Conservation (phyloP, 768 basidiomycete genomes). For the Fomitopsis pulvina region DNA sequence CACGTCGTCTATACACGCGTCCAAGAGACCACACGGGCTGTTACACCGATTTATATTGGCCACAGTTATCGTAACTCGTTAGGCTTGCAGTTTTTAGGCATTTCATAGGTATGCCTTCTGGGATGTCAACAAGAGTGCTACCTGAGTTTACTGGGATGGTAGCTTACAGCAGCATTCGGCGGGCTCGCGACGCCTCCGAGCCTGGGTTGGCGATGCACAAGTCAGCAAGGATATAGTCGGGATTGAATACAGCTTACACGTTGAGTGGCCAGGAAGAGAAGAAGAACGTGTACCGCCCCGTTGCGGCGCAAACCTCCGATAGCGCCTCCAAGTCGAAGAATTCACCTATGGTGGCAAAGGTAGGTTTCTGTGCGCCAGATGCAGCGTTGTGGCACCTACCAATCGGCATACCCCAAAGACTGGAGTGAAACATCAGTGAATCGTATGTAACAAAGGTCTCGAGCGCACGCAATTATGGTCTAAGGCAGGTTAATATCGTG, state of each 20-base stretch:
- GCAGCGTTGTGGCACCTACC: slow-evolving; percentile 34
- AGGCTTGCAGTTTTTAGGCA: neutral
- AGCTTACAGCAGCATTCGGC: slow-evolving; percentile 63
- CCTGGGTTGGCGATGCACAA: slow-evolving; percentile 26
- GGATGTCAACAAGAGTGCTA: neutral
- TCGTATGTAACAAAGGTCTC: no score
- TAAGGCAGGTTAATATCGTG: no score
- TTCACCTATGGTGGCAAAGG: slow-evolving; percentile 51
- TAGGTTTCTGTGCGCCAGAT: neutral
- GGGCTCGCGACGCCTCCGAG: slow-evolving; percentile 67
- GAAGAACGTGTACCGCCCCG: slow-evolving; percentile 65
- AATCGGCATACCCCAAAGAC: slow-evolving; percentile 71
- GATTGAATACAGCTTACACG: slow-evolving; percentile 38
- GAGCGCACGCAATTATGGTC: no score
- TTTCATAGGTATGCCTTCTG: neutral
- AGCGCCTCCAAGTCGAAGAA: slow-evolving; percentile 67
- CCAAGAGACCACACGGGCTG: no score
- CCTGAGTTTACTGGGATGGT: neutral
- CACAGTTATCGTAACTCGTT: neutral
- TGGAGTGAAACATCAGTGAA: no score
- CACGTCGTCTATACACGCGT: no score
- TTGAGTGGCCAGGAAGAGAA: slow-evolving; percentile 72
- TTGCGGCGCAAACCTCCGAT: slow-evolving; percentile 47
- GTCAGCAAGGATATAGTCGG: neutral
- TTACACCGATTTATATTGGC: neutral